A percentile compares a stretch with the other conserved stretches of the same genome.
Evolutionary conservation across 1,139 yeast genomes (phyloP).

Genomic region (Blastobotrys capitulatus): DNA sequence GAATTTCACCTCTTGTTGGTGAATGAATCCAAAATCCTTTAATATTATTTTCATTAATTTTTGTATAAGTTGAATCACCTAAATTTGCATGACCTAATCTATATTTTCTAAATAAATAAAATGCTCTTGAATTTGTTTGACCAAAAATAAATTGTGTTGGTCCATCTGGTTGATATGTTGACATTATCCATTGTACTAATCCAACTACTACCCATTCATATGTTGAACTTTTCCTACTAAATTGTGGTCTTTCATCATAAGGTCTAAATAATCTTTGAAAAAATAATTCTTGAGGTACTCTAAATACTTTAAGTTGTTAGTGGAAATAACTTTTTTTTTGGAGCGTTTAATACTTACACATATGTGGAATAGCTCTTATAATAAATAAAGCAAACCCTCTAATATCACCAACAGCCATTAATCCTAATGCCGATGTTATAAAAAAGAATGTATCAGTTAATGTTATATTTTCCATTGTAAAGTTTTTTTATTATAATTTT

Average conservation of each 20-base stretch:
- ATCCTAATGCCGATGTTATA: conserved; percentile 6
- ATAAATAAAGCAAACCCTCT: conserved; percentile 5
- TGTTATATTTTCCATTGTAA: conserved; percentile 20
- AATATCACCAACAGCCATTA: conserved; percentile 7
- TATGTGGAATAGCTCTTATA: conserved; percentile 10
- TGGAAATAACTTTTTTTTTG: not conserved
- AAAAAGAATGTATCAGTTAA: conserved; percentile 17
- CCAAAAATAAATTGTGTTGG: conserved; percentile 24
- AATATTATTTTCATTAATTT: conserved; percentile 8
- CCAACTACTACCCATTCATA: conserved; percentile 24
- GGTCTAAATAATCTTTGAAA: conserved; percentile 19
- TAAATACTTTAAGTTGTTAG: conserved; percentile 11
- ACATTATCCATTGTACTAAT: conserved; percentile 21
- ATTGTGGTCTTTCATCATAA: conserved; percentile 25
- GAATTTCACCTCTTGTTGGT: conserved; percentile 26
- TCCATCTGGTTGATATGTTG: conserved; percentile 18
- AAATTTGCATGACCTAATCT: conserved; percentile 26
- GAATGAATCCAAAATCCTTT: conserved; percentile 37
- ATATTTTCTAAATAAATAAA: conserved; percentile 24
- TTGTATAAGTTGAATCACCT: conserved; percentile 22
- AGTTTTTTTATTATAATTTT: not conserved
- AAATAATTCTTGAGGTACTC: conserved; percentile 22
- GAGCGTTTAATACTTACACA: conserved; percentile 3
- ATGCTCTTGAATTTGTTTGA: conserved; percentile 17
- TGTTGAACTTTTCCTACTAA: conserved; percentile 24